These are phyloP conservation scores for Chalara sp. DNA, from an alignment of 2,329 filamentous ascomycete genomes.

Conservation along the genomic window DNA sequence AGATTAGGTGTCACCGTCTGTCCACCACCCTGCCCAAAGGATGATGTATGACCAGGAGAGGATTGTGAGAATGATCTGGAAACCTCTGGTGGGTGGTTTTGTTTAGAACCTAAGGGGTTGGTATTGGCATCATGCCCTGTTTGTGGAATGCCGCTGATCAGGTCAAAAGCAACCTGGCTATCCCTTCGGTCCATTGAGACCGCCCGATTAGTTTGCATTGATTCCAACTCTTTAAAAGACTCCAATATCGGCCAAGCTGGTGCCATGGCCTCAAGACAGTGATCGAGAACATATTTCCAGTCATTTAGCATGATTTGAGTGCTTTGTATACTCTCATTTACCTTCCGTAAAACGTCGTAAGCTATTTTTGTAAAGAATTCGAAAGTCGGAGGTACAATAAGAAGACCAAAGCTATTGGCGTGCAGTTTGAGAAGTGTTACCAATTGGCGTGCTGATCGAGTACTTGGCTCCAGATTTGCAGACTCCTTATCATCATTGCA, in stretches of 20 bases:
- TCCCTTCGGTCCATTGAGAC: constrained; percentile 12
- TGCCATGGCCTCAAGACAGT: constrained; percentile 21
- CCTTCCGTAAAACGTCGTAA: constrained; percentile 23
- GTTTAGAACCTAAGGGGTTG: constrained; percentile 7
- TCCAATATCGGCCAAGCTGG: constrained; percentile 24
- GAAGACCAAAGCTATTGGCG: constrained; percentile 34
- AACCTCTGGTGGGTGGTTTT: constrained; percentile 2
- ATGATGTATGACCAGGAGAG: constrained; percentile 5
- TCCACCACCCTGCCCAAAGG: constrained; percentile 13
- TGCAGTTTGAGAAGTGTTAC: constrained; percentile 30
- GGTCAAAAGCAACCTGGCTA: constrained; percentile 23
- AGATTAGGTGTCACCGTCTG: constrained; percentile 13
- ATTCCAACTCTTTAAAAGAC: constrained; percentile 12
- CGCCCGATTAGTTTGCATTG: constrained; percentile 6
- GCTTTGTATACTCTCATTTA: constrained; percentile 22
- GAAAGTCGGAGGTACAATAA: constrained; percentile 33
- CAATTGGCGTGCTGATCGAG: constrained; percentile 29
- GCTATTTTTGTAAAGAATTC: constrained; percentile 32
- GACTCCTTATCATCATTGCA: constrained; percentile 11
- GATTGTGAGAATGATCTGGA: constrained; percentile 5
- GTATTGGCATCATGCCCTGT: constrained; percentile 20
- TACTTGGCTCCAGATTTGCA: constrained; percentile 23
- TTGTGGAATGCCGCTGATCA: constrained; percentile 18
- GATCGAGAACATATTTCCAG: constrained; percentile 23
- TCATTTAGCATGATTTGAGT: constrained; percentile 22